Evolutionary conservation across 2,329 filamentous ascomycete species (phyloP).

Genomic region (Teratosphaeria nubilosa): DNA sequence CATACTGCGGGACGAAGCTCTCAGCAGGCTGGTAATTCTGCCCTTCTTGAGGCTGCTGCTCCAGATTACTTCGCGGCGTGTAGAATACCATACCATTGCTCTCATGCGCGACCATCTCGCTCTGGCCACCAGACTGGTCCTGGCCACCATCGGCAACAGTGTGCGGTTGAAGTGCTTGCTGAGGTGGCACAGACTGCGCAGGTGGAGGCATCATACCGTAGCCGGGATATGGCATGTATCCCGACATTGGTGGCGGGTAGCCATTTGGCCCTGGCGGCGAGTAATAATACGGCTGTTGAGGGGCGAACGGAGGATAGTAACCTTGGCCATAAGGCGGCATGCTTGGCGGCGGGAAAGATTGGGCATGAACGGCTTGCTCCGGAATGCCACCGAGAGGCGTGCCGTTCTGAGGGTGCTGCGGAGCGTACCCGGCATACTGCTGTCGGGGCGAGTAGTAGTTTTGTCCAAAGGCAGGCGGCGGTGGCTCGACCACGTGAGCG

Average conservation of each 20-base stretch:
- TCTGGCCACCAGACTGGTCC: constrained; percentile 27
- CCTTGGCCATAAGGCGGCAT: constrained; percentile 45
- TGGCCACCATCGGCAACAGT: constrained; percentile 5
- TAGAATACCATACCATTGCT: constrained; percentile 96
- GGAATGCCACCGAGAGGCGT: constrained; percentile 87
- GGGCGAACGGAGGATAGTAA: constrained; percentile 44
- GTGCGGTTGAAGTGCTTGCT: background rate
- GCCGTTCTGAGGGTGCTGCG: constrained; percentile 60
- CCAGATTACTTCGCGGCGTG: constrained; percentile 31
- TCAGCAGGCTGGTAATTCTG: constrained; percentile 24
- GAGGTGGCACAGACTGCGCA: constrained; percentile 16
- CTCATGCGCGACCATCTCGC: constrained; percentile 65
- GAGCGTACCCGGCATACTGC: constrained; percentile 47
- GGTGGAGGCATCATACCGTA: constrained; percentile 24
- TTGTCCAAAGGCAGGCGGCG: constrained; percentile 34
- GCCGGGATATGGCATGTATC: constrained; percentile 22
- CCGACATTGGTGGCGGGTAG: constrained; percentile 18
- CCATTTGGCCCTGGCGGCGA: constrained; percentile 43
- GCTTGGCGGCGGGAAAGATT: constrained; percentile 64
- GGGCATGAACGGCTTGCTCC: constrained; percentile 82
- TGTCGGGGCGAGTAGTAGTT: constrained; percentile 43
- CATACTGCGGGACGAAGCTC: constrained; percentile 24
- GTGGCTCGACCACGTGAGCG: constrained; percentile 52
- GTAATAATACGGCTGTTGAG: constrained; percentile 51
- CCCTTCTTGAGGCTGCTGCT: constrained; percentile 14